These are phyloP conservation scores for Penicillium vulpinum DNA, from an alignment of 2,329 filamentous ascomycete genomes.

Conservation along the genomic window DNA sequence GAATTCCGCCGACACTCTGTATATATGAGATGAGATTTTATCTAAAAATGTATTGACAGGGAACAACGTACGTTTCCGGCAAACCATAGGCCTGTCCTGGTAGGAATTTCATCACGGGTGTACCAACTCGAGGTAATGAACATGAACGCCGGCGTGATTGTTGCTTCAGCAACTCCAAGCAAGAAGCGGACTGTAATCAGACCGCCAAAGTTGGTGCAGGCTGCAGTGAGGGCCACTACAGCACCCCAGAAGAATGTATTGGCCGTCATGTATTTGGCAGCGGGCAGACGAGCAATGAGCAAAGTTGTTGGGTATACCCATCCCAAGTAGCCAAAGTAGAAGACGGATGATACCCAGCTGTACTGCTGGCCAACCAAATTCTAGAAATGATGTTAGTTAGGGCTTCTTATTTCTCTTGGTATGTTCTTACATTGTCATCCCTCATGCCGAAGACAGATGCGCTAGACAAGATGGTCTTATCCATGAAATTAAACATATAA, in stretches of 20 bases:
- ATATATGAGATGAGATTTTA: not conserved
- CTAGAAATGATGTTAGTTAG: conserved; percentile 4
- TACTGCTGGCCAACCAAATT: conserved; percentile 25
- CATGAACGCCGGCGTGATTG: conserved; percentile 57
- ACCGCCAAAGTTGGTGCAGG: conserved; percentile 51
- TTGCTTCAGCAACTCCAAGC: conserved; percentile 57
- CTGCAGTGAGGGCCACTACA: conserved; percentile 50
- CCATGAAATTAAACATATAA: conserved; percentile 63
- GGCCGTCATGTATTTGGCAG: conserved; percentile 33
- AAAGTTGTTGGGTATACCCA: conserved; percentile 31
- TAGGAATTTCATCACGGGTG: conserved; percentile 57
- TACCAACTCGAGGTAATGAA: conserved; percentile 60
- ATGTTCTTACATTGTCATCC: conserved; percentile 42
- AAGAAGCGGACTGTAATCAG: conserved; percentile 56
- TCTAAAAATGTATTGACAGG: not conserved
- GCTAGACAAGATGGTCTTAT: conserved; percentile 59
- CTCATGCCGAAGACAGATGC: conserved; percentile 59
- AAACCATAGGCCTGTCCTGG: conserved; percentile 59
- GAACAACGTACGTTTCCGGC: conserved; percentile 22
- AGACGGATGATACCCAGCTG: conserved; percentile 32
- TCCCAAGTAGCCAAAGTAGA: conserved; percentile 34
- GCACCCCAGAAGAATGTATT: conserved; percentile 52
- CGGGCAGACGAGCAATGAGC: conserved; percentile 27
- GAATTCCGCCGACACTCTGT: conserved; percentile 22
- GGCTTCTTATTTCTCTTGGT: not conserved